A percentile compares a stretch with the other conserved stretches of the same genome.
Evolutionary conservation across 179 eudicot genomes (phyloP).

Genomic region (Spergularia azorica): DNA sequence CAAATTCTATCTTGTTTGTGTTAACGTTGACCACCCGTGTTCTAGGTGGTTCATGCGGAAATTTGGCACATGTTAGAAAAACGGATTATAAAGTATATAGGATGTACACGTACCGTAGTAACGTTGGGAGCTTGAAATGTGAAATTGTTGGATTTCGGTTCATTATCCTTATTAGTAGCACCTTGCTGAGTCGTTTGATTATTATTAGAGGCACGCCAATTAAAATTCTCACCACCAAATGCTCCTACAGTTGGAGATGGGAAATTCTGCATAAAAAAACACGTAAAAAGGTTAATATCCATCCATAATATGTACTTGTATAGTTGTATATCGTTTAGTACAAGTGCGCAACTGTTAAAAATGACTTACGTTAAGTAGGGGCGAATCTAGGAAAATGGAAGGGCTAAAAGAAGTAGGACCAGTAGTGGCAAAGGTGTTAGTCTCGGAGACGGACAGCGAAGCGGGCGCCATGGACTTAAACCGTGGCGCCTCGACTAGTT

Average conservation of each 20-base stretch:
- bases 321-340: too few species aligned
- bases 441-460: constrained; percentile 43
- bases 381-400: constrained; percentile 70
- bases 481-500: constrained; percentile 49
- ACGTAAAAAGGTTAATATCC: neutral
- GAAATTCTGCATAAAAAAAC: constrained; percentile 42
- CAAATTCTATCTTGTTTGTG: too few species aligned
- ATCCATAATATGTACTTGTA: too few species aligned
- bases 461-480: constrained; percentile 59
- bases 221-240: constrained; percentile 44
- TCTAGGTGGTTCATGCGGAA: too few species aligned
- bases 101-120: constrained; percentile 36
- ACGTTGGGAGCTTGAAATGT: constrained; percentile 55
- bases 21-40: neutral
- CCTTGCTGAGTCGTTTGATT: constrained; percentile 5
- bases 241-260: constrained; percentile 72
- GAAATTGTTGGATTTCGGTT: constrained; percentile 41
- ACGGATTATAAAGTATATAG: too few species aligned
- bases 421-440: constrained; percentile 46
- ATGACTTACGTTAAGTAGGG: constrained; percentile 61
- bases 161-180: constrained; percentile 27
- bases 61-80: too few species aligned
- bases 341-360: neutral
- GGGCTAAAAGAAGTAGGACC: constrained; percentile 64
- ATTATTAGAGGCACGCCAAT: constrained; percentile 20